These are phyloP conservation scores for Eimeria mitis DNA, from an alignment of 169 alveolate genomes.

Conservation along the genomic window DNA sequence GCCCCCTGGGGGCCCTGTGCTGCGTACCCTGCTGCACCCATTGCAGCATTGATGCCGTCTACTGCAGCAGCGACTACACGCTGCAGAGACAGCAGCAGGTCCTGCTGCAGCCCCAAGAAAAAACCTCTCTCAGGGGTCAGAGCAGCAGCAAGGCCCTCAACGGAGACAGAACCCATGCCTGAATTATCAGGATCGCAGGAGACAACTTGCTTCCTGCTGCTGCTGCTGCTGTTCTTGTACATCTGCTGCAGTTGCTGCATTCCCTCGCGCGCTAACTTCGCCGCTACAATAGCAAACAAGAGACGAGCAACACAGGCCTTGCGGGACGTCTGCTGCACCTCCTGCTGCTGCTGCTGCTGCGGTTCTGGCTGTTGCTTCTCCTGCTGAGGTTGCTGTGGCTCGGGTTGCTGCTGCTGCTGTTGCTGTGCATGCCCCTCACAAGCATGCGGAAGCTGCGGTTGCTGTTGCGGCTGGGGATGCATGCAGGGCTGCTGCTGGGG, in stretches of 20 bases:
- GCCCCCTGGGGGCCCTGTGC: background rate
- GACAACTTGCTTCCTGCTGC: background rate
- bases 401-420: background rate
- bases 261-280: conserved; percentile 12
- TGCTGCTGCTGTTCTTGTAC: conserved; percentile 16
- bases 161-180: conserved; percentile 23
- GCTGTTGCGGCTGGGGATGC: conserved; percentile 5
- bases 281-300: conserved; percentile 13
- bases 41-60: conserved; percentile 29
- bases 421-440: background rate
- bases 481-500: conserved; percentile 24
- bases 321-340: background rate
- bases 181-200: background rate
- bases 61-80: conserved; percentile 17
- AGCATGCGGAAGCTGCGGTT: background rate
- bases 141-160: conserved; percentile 25
- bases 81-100: conserved; percentile 56
- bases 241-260: background rate
- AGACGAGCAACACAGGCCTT: conserved; percentile 24
- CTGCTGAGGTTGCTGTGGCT: background rate
- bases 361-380: background rate
- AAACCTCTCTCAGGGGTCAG: conserved; percentile 18
- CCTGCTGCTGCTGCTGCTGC: conserved; percentile 44
- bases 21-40: conserved; percentile 17
- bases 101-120: background rate